Evolutionary conservation across 768 basidiomycete genomes (phyloP).

Genomic region (Suillus cothurnatus): DNA sequence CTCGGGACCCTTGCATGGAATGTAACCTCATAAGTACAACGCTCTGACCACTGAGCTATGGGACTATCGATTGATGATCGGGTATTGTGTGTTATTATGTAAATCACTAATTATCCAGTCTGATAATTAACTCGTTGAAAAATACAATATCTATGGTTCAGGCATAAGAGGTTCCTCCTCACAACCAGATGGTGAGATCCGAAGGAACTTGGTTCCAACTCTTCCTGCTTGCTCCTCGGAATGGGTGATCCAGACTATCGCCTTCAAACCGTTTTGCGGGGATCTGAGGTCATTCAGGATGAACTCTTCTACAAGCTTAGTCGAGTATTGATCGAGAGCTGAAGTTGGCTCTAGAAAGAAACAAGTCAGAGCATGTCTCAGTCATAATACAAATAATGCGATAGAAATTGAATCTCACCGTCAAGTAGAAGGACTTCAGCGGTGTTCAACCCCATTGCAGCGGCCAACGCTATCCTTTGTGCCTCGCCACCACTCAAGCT

Average conservation of each 20-base stretch:
- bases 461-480: slow-evolving; percentile 80
- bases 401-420: slow-evolving; percentile 47
- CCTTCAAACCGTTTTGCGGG: slow-evolving; percentile 56
- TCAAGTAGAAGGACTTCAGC: slow-evolving; percentile 82
- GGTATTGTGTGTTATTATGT: not conserved
- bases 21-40: slow-evolving; percentile 63
- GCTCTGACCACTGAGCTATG: slow-evolving; percentile 66
- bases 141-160: slow-evolving; percentile 25
- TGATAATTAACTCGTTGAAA: not conserved
- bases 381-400: not conserved
- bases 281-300: slow-evolving; percentile 55
- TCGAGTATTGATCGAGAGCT: slow-evolving; percentile 75
- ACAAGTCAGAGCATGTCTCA: not conserved
- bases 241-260: slow-evolving; percentile 88
- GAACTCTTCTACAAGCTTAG: slow-evolving; percentile 63
- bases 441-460: slow-evolving; percentile 69
- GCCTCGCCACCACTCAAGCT: slow-evolving; percentile 85
- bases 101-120: not conserved
- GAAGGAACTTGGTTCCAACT: slow-evolving; percentile 70
- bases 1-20: slow-evolving; percentile 62
- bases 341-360: slow-evolving; percentile 77
- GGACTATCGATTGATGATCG: slow-evolving; percentile 31
- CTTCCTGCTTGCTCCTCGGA: slow-evolving; percentile 77
- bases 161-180: slow-evolving; percentile 38
- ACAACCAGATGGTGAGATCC: slow-evolving; percentile 46